Evolutionary conservation across 1,284 basidiomycete species (phyloP), one percentile per base, ranked within the genome.

Genomic region (Coniferiporia sulphurascens): DNA sequence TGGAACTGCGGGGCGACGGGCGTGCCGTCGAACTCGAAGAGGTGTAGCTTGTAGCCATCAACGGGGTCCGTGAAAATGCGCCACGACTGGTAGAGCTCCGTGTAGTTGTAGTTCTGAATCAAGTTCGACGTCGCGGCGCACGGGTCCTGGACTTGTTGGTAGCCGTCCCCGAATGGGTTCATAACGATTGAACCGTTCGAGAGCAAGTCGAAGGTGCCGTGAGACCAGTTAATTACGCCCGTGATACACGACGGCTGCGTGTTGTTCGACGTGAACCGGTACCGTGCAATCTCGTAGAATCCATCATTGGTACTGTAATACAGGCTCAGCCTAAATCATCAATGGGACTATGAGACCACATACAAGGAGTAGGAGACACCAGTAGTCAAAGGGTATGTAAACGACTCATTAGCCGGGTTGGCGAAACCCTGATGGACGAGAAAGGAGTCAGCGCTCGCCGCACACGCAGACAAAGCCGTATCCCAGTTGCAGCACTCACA

Each of bases 331-430:
- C 27, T 27, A 21, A 59, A 43, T 44, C n/a, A 19, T 34, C 10
- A 48, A 52, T 58, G 51, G 60, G 21, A 17, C 19, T 21, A 45
- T 9, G 46, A 5, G 35, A 34, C 44, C 17, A 80, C 91, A 72
- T 67, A 94, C 92, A 97, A 96, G 17, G 93, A 91, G 71, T 84
- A 93, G 4, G 89, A 87, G 21, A 95, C 80, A 44, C 95, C 95
- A 5, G 93, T 90, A 35, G 84, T 93, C 57, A 70, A 70, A 2
- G 95, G 94, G 69, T 93, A 93, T 48, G 61, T 85, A 74, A 98
- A 97, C 2, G 86, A 79, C 73, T 79, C 74, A 67, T 93, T 90
- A 50, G 82, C 78, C 1, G 95, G 94, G 69, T 87, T 85, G 48
- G 89, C 92, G 70, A 95, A 96, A 60, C 79, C 77, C 93, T 95